Evolutionary conservation across 169 alveolate genomes (phyloP), one percentile per base, ranked within the genome.

Genomic region (Plasmodium berghei): DNA sequence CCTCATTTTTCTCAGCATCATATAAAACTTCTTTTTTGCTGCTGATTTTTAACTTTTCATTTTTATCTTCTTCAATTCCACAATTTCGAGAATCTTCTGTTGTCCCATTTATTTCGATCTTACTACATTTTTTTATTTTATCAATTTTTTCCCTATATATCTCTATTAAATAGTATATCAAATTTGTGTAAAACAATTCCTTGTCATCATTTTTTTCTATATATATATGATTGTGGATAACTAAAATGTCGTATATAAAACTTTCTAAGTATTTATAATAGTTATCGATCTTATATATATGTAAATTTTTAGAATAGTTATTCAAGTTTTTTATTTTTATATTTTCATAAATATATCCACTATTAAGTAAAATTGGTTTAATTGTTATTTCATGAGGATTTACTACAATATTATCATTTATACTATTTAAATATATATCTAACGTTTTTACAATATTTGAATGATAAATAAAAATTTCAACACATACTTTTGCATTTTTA

Each of bases 221-320:
- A 22, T 77, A 77, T 48, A 77, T 63, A 63, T 77, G 89, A 26
- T 67, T 64, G 34, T 77, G 80, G 1, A 77, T 77, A 40, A n/a
- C 42, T 26, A 77, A 10, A 22, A 77, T 69, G 28, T 77, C 89
- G 22, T 77, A 77, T 20, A 77, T 66, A 59, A 77, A 77, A 56
- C 71, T 77, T 64, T 77, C 71, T n/a, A 63, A 77, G 58, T 63
- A 77, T 26, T 77, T 77, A 77, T 77, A 77, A 42, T 62, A 77
- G 49, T 63, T 58, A 58, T 77, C 89, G 18, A 63, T 26, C 56
- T 58, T 63, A 40, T 77, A 77, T 64, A 77, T 77, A 20, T 48
- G 66, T 46, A 77, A 69, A 64, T 77, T 49, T 56, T 77, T 77
- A 8, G 77, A 77, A 77, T 64, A 64, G 18, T 49, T 64, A 56